Evolutionary conservation across 495 filamentous ascomycete species (phyloP).

Genomic region (Antarctomyces pellizariae): DNA sequence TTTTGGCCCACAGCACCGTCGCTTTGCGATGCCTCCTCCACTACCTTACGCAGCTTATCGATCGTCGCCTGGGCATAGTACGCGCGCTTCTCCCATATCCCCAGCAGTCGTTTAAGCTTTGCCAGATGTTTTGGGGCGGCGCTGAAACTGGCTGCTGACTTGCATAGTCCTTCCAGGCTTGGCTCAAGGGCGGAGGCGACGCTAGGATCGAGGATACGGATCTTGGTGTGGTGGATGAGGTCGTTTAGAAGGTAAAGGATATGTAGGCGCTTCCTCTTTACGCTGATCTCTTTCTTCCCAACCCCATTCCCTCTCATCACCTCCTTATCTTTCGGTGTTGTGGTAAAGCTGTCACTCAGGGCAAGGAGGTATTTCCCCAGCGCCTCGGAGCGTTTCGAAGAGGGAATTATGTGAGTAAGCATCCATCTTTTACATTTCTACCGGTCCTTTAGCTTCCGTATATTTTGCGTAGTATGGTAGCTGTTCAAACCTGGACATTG

Average conservation of each 20-base stretch:
- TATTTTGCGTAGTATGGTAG: constrained; percentile 25
- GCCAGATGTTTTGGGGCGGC: constrained; percentile 39
- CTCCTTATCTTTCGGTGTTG: constrained; percentile 6
- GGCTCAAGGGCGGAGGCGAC: constrained; percentile 38
- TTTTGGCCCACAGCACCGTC: constrained; percentile 11
- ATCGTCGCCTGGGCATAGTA: constrained; percentile 41
- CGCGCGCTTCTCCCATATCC: constrained; percentile 44
- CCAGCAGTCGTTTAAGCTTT: constrained; percentile 40
- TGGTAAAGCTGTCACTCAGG: constrained; percentile 32
- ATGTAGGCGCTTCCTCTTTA: constrained; percentile 48
- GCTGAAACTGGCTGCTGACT: constrained; percentile 34
- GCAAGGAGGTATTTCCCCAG: constrained; percentile 58
- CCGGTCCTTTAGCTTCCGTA: constrained; percentile 33
- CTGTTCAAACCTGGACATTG: constrained; percentile 91
- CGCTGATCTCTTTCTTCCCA: constrained; percentile 26
- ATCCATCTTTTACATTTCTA: constrained; percentile 84
- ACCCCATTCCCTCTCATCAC: too few relatives aligned
- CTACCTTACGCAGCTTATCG: constrained; percentile 32
- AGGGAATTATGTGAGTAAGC: constrained; percentile 42
- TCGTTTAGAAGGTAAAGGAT: constrained; percentile 70
- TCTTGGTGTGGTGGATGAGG: constrained; percentile 54
- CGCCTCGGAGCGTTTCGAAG: constrained; percentile 36
- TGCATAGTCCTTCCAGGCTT: constrained; percentile 35
- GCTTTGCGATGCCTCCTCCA: constrained; percentile 20
- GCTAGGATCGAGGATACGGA: constrained; percentile 27